Evolutionary conservation across 768 basidiomycete genomes (phyloP), one percentile per base, ranked within the genome.

Genomic region (Coprinellus aureogranulatus): DNA sequence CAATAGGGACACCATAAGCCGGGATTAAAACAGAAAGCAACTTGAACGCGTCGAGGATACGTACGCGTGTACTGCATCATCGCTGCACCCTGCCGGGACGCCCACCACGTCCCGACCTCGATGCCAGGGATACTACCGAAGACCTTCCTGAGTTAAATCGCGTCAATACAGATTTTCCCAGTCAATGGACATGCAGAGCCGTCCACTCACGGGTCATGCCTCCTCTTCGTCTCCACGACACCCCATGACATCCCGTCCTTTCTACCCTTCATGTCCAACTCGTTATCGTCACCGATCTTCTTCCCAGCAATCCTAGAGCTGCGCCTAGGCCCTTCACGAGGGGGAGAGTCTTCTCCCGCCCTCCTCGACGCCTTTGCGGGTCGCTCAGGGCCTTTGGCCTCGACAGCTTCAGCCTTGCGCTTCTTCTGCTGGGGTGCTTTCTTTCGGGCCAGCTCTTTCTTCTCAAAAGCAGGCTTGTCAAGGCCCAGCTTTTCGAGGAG

Each of bases 101-200:
- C 80, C 92, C 92, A 97, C 87, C 89, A 91, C 25, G 86, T 86
- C 2, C 92, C 93, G 16, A 94, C 84, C 25, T 79, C 77, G n/a
- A 96, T 70, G 2, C 83, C 91, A 5, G 92, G 92, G 56, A 97
- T 95, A 31, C 77, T 63, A 0, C 94, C 94, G 69, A 85, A 94
- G 2, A 73, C 80, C 73, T 93, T 94, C 11, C 90, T 92, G 42
- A 58, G 37, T 60, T 5, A 48, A 20, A 16, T 26, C 39, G 34
- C 18, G 45, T 34, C 51, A 16, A 26, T 11, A n/a, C 12, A 23
- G 42, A 42, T 20, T n/a, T n/a, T n/a, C n/a, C n/a, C n/a, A n/a
- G n/a, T n/a, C n/a, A n/a, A n/a, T n/a, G n/a, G 26, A 55, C 25
- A 3, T 49, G 20, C 23, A 41, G 22, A 26, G 54, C n/a, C 63